phyloP scores from a whole-genome alignment of 148 eudicot species.

The Agrostemma githago region DNA sequence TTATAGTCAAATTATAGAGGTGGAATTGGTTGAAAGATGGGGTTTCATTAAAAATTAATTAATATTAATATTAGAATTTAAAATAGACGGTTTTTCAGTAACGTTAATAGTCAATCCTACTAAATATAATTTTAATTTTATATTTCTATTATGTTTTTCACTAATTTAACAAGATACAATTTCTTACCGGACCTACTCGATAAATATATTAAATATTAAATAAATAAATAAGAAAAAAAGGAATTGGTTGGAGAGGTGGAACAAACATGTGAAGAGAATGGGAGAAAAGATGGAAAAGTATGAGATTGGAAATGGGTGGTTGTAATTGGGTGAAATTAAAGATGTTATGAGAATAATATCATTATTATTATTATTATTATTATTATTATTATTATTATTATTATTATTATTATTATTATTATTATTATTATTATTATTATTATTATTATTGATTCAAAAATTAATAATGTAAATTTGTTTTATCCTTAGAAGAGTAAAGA shows the following conservation, averaged over 20 bases:
- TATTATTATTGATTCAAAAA: neutral
- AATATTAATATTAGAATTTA: neutral
- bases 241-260: slow-evolving; percentile 26
- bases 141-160: neutral
- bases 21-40: slow-evolving; percentile 3
- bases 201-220: neutral
- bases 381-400: too few relatives aligned
- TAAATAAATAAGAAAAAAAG: neutral
- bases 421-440: too few relatives aligned
- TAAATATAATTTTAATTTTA: neutral
- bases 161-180: too few relatives aligned
- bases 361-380: too few relatives aligned
- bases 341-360: slow-evolving; percentile 25
- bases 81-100: too few relatives aligned
- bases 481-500: neutral
- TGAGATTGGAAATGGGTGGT: slow-evolving; percentile 46
- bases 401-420: too few relatives aligned
- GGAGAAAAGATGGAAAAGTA: neutral
- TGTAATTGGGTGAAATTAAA: slow-evolving; percentile 22
- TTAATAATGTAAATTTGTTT: neutral
- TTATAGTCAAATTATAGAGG: slow-evolving; percentile 17
- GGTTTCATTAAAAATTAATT: neutral
- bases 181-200: too few relatives aligned
- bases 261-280: slow-evolving; percentile 27
- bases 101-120: too few relatives aligned